phyloP scores from a whole-genome alignment of 2,329 filamentous ascomycete genomes.

The Sporothrix globosa region DNA sequence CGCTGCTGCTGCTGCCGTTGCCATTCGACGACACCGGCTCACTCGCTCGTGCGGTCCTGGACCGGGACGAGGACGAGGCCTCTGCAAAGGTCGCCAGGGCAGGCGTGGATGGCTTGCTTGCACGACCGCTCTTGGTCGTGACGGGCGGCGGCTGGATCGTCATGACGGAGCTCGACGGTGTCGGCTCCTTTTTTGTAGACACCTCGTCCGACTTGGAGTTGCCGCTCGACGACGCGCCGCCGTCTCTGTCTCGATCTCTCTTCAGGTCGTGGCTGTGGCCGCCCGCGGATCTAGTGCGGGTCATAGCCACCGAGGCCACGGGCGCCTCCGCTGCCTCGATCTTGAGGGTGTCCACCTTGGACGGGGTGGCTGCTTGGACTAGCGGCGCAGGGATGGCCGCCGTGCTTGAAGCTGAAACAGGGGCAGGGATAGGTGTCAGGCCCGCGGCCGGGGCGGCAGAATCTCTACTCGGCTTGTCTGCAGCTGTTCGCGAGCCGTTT shows the following conservation, averaged over 20 bases:
- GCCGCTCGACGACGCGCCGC: not conserved
- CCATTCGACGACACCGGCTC: constrained; percentile 38
- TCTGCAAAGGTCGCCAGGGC: constrained; percentile 64
- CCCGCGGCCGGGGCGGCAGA: constrained; percentile 36
- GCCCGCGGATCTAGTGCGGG: constrained; percentile 32
- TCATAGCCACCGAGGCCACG: constrained; percentile 27
- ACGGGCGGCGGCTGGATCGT: constrained; percentile 45
- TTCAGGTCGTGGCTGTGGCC: constrained; percentile 41
- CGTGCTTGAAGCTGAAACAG: not conserved
- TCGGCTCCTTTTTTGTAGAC: constrained; percentile 49
- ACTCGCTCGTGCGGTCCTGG: constrained; percentile 57
- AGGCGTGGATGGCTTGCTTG: constrained; percentile 69
- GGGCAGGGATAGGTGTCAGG: constrained; percentile 18
- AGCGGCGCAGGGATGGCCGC: constrained; percentile 5
- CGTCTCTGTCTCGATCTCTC: constrained; percentile 41
- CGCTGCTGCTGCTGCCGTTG: constrained; percentile 38
- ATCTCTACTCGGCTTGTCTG: constrained; percentile 57
- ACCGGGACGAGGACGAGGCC: constrained; percentile 47
- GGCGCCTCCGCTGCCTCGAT: constrained; percentile 38
- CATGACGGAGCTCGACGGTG: constrained; percentile 43
- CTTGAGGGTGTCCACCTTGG: constrained; percentile 45
- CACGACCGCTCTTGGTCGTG: constrained; percentile 65
- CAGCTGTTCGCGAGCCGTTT: constrained; percentile 41
- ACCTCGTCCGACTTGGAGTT: constrained; percentile 48
- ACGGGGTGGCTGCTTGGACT: not conserved